phyloP scores from a whole-genome alignment of 805 yeast genomes.

The Brettanomyces custersianus region DNA sequence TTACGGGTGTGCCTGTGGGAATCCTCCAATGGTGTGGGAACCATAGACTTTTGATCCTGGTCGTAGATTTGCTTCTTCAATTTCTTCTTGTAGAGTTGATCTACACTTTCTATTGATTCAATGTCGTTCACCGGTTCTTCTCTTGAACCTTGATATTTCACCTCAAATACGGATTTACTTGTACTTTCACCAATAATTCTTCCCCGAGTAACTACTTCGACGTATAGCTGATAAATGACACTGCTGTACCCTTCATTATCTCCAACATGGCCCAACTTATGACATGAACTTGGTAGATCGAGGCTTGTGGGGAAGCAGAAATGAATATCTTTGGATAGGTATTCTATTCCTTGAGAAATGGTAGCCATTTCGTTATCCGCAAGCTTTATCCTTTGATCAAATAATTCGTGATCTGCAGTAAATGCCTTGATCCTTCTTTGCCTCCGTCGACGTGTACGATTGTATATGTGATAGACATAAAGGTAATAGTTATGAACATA shows the following conservation, averaged over 20 bases:
- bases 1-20: slow-evolving; percentile 1
- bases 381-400: not conserved
- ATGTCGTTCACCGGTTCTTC: not conserved
- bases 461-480: slow-evolving; percentile 1
- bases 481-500: not conserved
- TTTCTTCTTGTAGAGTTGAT: not conserved
- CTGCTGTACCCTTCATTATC: slow-evolving; percentile 3
- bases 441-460: not conserved
- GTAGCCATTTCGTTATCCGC: not conserved
- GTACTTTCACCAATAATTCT: not conserved
- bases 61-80: slow-evolving; percentile 1
- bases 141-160: slow-evolving; percentile 2
- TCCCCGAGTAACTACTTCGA: not conserved
- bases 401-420: not conserved
- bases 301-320: not conserved
- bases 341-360: not conserved
- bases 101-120: not conserved
- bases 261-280: slow-evolving; percentile 1
- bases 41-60: not conserved
- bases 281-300: slow-evolving; percentile 2
- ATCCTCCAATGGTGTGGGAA: slow-evolving; percentile 1
- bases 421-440: slow-evolving; percentile 1
- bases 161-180: not conserved
- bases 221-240: not conserved
- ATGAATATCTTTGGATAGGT: not conserved